Evolutionary conservation across 108 stramenopile genomes (phyloP), one percentile per base, ranked within the genome.

Genomic region (Craspedostauros australis): DNA sequence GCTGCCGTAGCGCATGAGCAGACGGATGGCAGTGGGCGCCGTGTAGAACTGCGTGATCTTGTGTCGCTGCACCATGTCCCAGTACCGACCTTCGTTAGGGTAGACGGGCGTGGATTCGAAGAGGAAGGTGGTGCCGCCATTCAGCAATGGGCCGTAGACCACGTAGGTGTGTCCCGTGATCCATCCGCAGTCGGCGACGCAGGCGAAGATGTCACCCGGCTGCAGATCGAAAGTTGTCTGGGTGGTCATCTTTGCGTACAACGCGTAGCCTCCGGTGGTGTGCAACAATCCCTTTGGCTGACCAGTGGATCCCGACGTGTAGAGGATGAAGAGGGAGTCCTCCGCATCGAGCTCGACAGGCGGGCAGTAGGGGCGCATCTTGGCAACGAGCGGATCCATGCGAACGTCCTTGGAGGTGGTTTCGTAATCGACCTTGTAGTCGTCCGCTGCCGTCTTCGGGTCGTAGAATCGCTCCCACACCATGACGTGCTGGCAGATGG

Each of bases 91-190:
- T 36, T 80, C 67, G 62, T 89, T 77, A 26, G 97, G 97, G 57
- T 96, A 98, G 54, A 93, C 84, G 0, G 97, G 97, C 12, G 93
- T 92, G 21, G 58, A 62, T 66, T 98, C 97, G 64, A 98, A 98
- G 80, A 98, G 76, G 54, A 95, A 78, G 11, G 95, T 96, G 23
- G 94, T 96, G 8, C 78, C 56, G 7, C 97, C 97, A 61, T 93
- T 93, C 58, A 89, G 59, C 15, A 98, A 71, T 0, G 97, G 89
- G n/a, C 95, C 95, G 60, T 96, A 96, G 18, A 95, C 87, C 50
- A 96, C 94, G 73, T 98, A 96, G n/a, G 86, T 82, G 59, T 97
- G 96, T 5, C 96, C 95, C 9, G 98, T 97, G 56, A 99, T 97
- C 95, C 97, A 98, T 18, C 95, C 95, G 12, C 79, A 77, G 63